phyloP scores from a whole-genome alignment of 306 rosid genomes.

The Acacia confusa region DNA sequence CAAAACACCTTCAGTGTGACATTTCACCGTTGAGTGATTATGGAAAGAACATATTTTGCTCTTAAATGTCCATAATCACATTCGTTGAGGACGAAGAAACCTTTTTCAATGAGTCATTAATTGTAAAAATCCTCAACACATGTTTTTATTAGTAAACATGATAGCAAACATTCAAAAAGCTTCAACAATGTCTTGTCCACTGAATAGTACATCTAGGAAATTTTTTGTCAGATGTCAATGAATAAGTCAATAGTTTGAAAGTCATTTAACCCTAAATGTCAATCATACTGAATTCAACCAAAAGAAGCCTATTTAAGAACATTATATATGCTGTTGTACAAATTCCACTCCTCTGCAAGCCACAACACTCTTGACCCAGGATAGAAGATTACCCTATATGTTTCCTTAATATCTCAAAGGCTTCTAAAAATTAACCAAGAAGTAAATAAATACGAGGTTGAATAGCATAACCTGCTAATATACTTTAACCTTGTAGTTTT shows the following conservation, averaged over 20 bases:
- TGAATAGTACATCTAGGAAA: neutral
- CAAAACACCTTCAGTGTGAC: neutral
- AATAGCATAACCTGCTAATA: neutral
- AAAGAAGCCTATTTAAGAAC: neutral
- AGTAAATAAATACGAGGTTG: neutral
- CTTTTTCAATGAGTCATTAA: neutral
- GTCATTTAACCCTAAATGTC: neutral
- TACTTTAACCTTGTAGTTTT: neutral
- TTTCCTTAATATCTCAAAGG: neutral
- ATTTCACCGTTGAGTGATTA: neutral
- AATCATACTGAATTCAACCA: neutral
- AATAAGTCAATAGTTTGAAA: neutral
- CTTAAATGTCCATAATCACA: neutral
- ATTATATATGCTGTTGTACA: neutral
- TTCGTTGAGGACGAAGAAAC: neutral
- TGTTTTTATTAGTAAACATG: neutral
- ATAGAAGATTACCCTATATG: neutral
- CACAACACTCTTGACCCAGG: neutral
- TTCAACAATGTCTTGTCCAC: neutral
- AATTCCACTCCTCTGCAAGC: neutral
- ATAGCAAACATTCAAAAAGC: neutral
- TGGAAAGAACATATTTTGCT: neutral
- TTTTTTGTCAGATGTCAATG: neutral
- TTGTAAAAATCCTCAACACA: neutral
- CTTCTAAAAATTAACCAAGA: neutral